These are phyloP conservation scores for Lactarius deliciosus DNA, from an alignment of 768 basidiomycete genomes.

Conservation along the genomic window DNA sequence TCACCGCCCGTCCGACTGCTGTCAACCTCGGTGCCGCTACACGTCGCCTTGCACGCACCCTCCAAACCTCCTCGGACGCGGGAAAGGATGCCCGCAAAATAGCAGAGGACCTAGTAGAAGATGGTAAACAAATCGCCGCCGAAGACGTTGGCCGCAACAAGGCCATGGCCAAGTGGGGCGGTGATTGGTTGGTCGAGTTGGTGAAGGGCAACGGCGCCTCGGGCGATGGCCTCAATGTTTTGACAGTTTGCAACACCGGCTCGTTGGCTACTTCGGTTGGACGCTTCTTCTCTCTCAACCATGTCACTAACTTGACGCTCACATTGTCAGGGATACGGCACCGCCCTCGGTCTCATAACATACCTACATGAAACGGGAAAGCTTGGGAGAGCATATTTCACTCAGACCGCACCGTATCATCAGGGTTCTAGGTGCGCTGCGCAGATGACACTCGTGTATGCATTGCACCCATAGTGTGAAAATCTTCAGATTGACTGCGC, in stretches of 20 bases:
- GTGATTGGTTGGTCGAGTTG: conserved; percentile 73
- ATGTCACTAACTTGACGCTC: background rate
- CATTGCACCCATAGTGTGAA: background rate
- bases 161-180: conserved; percentile 81
- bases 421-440: conserved; percentile 72
- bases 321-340: conserved; percentile 79
- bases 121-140: conserved; percentile 71
- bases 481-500: conserved; percentile 69
- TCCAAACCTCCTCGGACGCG: conserved; percentile 42
- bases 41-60: conserved; percentile 57
- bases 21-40: conserved; percentile 92
- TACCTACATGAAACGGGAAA: conserved; percentile 77
- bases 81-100: conserved; percentile 46
- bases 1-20: conserved; percentile 90
- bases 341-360: conserved; percentile 91
- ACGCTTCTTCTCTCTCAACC: conserved; percentile 8
- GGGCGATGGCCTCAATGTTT: conserved; percentile 62
- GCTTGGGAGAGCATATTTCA: conserved; percentile 83
- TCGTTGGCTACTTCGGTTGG: conserved; percentile 90
- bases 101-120: conserved; percentile 58
- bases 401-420: conserved; percentile 93
- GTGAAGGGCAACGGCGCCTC: conserved; percentile 43
- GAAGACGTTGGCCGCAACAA: conserved; percentile 89
- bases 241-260: conserved; percentile 98
- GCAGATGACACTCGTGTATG: conserved; percentile 14